Evolutionary conservation across 805 yeast species (phyloP), one percentile per base, ranked within the genome.

Genomic region (Kodamaea kaohsiungensis): DNA sequence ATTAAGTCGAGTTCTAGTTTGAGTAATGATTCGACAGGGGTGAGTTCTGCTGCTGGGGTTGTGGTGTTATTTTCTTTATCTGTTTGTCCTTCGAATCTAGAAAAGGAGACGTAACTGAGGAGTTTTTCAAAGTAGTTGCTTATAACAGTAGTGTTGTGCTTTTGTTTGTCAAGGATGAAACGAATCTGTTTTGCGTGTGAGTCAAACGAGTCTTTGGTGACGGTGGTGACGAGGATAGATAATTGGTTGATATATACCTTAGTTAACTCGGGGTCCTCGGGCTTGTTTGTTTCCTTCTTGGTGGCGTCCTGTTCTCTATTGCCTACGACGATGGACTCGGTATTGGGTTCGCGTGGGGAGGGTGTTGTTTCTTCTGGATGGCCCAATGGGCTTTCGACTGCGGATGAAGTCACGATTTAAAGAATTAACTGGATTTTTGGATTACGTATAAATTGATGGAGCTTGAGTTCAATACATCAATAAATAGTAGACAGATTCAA

Each of bases 231-330:
- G 48, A 85, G 68, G 48, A 85, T 73, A 16, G 81, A 74, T 43
- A 86, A 63, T 67, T 86, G 90, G 37, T 84, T 78, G 54, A 77
- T 63, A 46, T 78, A 68, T 50, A 81, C 73, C 56, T 68, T 70
- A 55, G 66, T 64, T 54, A 72, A 59, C 60, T 73, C 77, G 33
- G 68, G 61, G 54, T 59, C 59, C 43, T 59, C 56, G 10, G 49
- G 53, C 19, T 53, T 42, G 25, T 19, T 43, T 9, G 52, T 25
- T 40, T 47, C 27, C 37, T 15, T 50, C 22, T 51, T 30, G 35
- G 35, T 12, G 35, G 35, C 12, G 35, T 30, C 35, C 35, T 30
- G 46, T 39, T 35, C 43, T 22, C 35, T 48, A 22, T 40, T 16
- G 45, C 45, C 45, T 17, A 13, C 25, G 45, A 40, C 25, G 45